Evolutionary conservation across 2,329 filamentous ascomycete species (phyloP).

Genomic region (Trichocomaceae sp.): DNA sequence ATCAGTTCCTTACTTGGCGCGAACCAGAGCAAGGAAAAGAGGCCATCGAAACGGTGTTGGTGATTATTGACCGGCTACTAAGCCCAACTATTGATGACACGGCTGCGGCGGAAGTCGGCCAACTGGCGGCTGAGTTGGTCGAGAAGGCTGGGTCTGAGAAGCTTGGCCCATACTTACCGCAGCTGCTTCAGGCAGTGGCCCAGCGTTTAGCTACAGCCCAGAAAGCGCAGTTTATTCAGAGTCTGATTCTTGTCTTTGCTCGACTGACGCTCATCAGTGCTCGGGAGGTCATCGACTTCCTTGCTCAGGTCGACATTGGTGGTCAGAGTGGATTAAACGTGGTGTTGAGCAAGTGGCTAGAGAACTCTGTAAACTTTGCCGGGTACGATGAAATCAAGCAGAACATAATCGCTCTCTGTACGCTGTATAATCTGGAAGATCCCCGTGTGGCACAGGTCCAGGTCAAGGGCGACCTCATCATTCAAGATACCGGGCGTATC

Average conservation of each 20-base stretch:
- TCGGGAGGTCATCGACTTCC: slow-evolving; percentile 83
- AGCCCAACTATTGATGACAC: slow-evolving; percentile 82
- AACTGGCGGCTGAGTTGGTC: slow-evolving; percentile 86
- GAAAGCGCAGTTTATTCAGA: slow-evolving; percentile 88
- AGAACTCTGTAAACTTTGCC: slow-evolving; percentile 95
- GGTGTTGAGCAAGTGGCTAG: slow-evolving; percentile 90
- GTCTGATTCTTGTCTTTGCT: slow-evolving; percentile 89
- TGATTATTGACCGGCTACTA: slow-evolving; percentile 87
- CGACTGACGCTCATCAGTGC: slow-evolving; percentile 78
- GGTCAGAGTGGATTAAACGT: slow-evolving; percentile 73
- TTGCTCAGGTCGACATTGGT: slow-evolving; percentile 74
- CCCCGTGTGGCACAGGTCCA: slow-evolving; percentile 67
- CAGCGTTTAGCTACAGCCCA: slow-evolving; percentile 74
- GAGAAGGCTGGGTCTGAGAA: slow-evolving; percentile 90
- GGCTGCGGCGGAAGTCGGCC: slow-evolving; percentile 90
- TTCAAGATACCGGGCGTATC: slow-evolving; percentile 71
- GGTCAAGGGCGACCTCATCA: slow-evolving; percentile 87
- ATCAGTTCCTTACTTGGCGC: slow-evolving; percentile 82
- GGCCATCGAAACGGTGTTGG: slow-evolving; percentile 79
- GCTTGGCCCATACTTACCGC: slow-evolving; percentile 80
- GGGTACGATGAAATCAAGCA: slow-evolving; percentile 96
- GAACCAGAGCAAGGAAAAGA: slow-evolving; percentile 69
- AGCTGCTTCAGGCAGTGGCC: slow-evolving; percentile 83
- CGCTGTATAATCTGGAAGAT: slow-evolving; percentile 83
- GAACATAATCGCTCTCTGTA: slow-evolving; percentile 90